Evolutionary conservation across 768 basidiomycete species (phyloP).

Genomic region (Leucocoprinus sp.): DNA sequence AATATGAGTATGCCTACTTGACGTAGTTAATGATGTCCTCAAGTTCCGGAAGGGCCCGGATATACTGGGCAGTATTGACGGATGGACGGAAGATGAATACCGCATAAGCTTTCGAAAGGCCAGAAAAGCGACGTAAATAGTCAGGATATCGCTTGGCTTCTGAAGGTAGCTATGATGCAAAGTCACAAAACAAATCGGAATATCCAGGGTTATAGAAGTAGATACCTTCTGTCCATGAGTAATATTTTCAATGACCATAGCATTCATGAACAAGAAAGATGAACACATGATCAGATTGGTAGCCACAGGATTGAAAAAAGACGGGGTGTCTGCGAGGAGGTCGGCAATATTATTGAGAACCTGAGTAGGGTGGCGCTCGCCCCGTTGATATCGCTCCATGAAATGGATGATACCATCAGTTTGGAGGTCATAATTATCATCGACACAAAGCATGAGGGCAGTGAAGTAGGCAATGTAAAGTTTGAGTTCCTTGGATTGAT

Average conservation of each 20-base stretch:
- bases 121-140: slow-evolving; percentile 11
- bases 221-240: slow-evolving; percentile 6
- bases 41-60: slow-evolving; percentile 10
- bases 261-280: slow-evolving; percentile 12
- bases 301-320: slow-evolving; percentile 8
- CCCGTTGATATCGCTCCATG: slow-evolving; percentile 9
- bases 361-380: slow-evolving; percentile 8
- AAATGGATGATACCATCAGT: slow-evolving; percentile 8
- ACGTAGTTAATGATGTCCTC: slow-evolving; percentile 10
- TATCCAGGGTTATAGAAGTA: not conserved
- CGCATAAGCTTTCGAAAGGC: slow-evolving; percentile 11
- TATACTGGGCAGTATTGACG: slow-evolving; percentile 9
- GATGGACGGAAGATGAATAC: slow-evolving; percentile 11
- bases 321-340: slow-evolving; percentile 5
- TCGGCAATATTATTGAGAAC: slow-evolving; percentile 10
- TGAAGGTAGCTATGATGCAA: slow-evolving; percentile 3
- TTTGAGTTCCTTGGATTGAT: slow-evolving; percentile 8
- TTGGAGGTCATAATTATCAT: slow-evolving; percentile 9
- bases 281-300: slow-evolving; percentile 9
- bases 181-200: not conserved
- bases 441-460: slow-evolving; percentile 8
- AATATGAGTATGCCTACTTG: not conserved
- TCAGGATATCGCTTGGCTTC: slow-evolving; percentile 10
- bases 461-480: slow-evolving; percentile 12
- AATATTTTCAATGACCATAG: slow-evolving; percentile 8